Evolutionary conservation across 1,139 yeast species (phyloP).

Genomic region (Pichia sp.): DNA sequence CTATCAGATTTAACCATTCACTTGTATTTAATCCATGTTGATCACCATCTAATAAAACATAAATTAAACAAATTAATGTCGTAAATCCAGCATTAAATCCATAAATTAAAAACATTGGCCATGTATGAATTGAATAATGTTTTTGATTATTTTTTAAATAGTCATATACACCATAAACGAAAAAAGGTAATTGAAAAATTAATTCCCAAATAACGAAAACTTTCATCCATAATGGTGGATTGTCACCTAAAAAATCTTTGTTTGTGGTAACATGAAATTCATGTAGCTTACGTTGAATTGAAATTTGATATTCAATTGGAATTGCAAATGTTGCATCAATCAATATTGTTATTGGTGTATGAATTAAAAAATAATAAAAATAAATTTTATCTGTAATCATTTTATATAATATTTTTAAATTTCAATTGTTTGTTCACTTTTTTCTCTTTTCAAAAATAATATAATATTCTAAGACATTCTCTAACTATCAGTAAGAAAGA

Average conservation of each 20-base stretch:
- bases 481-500: no score
- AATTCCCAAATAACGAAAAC: constrained; percentile 68
- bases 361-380: constrained; percentile 47
- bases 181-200: constrained; percentile 71
- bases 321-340: constrained; percentile 71
- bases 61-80: constrained; percentile 56
- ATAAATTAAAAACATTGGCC: constrained; percentile 53
- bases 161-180: constrained; percentile 39
- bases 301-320: constrained; percentile 44
- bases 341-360: constrained; percentile 67
- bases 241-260: constrained; percentile 60
- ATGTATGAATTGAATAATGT: constrained; percentile 21
- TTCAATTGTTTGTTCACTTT: no score
- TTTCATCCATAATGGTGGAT: constrained; percentile 63
- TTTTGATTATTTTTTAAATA: constrained; percentile 16
- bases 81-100: constrained; percentile 75
- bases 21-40: constrained; percentile 31
- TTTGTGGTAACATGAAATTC: constrained; percentile 56
- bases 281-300: constrained; percentile 43
- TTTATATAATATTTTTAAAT: no score
- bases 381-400: constrained; percentile 42
- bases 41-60: constrained; percentile 34
- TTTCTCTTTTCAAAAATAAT: no score
- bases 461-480: no score
- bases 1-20: constrained; percentile 40